Evolutionary conservation across 1,139 yeast species (phyloP), one percentile per base, ranked within the genome.

Genomic region (Hyphopichia wangnamkhiaoensis): DNA sequence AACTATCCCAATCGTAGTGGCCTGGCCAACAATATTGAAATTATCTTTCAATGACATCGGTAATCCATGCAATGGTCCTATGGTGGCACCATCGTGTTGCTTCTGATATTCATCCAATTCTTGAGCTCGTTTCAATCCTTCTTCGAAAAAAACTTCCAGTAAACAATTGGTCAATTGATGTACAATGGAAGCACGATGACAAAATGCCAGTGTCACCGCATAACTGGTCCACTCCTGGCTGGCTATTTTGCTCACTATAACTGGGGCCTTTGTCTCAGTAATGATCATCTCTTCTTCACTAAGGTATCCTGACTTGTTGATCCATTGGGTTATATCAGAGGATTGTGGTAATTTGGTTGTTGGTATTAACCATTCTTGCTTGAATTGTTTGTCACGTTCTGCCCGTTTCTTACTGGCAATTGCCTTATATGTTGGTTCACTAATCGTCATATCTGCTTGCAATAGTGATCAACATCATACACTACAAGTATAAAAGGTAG

Each of bases 1-100:
- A 25, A 76, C 71, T 52, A 72, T 71, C 5, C 83, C 83, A 31
- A 76, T 56, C 8, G 76, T 64, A 3, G 80, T 66, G 35, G 77
- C 81, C 42, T 71, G 74, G 31, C 83, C 84, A 37, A 61, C 61
- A 34, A 77, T 58, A 42, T 67, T 65, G 43, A 71, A 63, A 30
- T 77, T 71, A 45, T 61, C 66, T 49, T 79, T 79, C 41, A 68
- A 54, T 0, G 71, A 65, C n/a, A 68, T 54, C 9, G 79, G 74
- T 24, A 68, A 45, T 0, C 74, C 74, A 39, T 61, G 77, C 37
- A 58, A 51, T 2, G 66, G 73, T 34, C 67, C 76, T 35, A 42
- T 48, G 26, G 50, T 40, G 17, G 49, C 48, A 3, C 63, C 70
- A 33, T 50, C 52, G 14, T 42, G 41, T 33, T 51, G 55, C 14